Evolutionary conservation across 73 alveolate species (phyloP).

Genomic region (Tetrahymena elliotti): DNA sequence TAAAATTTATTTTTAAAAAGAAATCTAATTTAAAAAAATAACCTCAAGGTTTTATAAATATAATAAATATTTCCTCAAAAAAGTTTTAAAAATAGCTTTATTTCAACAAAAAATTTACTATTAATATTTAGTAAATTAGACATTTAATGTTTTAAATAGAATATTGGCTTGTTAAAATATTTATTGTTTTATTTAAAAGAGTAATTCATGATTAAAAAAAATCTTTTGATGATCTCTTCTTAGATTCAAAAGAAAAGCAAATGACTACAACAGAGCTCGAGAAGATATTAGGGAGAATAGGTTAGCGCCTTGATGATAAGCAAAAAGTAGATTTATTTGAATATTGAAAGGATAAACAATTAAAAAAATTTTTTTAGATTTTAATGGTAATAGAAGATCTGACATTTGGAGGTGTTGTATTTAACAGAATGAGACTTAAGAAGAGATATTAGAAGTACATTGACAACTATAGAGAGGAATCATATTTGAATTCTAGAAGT

Average conservation of each 20-base stretch:
- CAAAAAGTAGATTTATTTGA: background rate
- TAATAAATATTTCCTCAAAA: no score
- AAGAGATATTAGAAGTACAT: background rate
- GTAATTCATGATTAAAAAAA: background rate
- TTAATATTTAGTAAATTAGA: no score
- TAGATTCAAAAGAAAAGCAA: background rate
- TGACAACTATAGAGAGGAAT: background rate
- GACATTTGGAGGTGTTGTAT: background rate
- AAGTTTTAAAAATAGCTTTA: no score
- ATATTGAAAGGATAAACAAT: background rate
- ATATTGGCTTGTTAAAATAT: background rate
- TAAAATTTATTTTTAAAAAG: no score
- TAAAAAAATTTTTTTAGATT: background rate
- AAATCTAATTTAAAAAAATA: no score
- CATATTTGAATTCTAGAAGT: background rate
- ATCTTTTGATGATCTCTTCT: background rate
- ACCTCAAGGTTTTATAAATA: no score
- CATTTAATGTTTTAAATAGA: background rate
- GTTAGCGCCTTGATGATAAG: background rate
- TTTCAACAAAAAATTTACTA: no score
- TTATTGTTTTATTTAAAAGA: background rate
- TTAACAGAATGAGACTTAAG: background rate
- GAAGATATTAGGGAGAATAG: background rate
- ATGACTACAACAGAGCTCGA: background rate
- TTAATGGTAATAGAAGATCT: background rate